phyloP scores from a whole-genome alignment of 495 filamentous ascomycete genomes.

The Letharia lupina region DNA sequence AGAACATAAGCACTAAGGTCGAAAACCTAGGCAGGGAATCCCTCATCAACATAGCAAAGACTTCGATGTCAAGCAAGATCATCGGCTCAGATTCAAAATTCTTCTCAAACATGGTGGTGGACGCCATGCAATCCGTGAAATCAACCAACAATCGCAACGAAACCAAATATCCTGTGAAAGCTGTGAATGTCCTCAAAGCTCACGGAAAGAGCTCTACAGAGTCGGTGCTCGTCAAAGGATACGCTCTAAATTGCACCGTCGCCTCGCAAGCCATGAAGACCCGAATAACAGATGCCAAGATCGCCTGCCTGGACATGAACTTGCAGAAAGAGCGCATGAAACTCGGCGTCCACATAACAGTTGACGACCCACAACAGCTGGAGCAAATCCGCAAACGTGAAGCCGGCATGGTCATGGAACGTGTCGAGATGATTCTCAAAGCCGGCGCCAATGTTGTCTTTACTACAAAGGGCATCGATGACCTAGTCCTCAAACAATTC shows the following conservation, averaged over 20 bases:
- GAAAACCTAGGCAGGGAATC: constrained; percentile 83
- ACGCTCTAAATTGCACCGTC: constrained; percentile 97
- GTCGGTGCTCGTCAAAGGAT: constrained; percentile 88
- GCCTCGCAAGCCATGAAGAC: constrained; percentile 98
- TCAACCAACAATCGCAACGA: constrained; percentile 82
- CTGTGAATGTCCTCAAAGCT: constrained; percentile 96
- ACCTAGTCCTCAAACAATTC: constrained; percentile 88
- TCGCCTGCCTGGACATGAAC: constrained; percentile 96
- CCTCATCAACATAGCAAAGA: constrained; percentile 91
- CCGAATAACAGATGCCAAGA: constrained; percentile 85
- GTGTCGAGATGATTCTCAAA: constrained; percentile 95
- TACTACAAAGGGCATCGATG: constrained; percentile 98
- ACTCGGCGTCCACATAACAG: constrained; percentile 94
- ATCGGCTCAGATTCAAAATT: constrained; percentile 95
- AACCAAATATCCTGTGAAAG: constrained; percentile 96
- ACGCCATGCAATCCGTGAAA: constrained; percentile 94
- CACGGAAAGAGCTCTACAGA: constrained; percentile 89
- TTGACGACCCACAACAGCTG: constrained; percentile 92
- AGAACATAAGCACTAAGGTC: constrained; percentile 92
- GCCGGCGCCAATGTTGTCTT: constrained; percentile 93
- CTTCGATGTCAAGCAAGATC: constrained; percentile 98
- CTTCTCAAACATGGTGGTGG: constrained; percentile 93
- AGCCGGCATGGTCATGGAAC: constrained; percentile 83
- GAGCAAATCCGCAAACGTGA: constrained; percentile 94
- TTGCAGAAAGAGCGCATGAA: constrained; percentile 99